phyloP scores from a whole-genome alignment of 2,329 filamentous ascomycete genomes.

The Remersonia thermophila region DNA sequence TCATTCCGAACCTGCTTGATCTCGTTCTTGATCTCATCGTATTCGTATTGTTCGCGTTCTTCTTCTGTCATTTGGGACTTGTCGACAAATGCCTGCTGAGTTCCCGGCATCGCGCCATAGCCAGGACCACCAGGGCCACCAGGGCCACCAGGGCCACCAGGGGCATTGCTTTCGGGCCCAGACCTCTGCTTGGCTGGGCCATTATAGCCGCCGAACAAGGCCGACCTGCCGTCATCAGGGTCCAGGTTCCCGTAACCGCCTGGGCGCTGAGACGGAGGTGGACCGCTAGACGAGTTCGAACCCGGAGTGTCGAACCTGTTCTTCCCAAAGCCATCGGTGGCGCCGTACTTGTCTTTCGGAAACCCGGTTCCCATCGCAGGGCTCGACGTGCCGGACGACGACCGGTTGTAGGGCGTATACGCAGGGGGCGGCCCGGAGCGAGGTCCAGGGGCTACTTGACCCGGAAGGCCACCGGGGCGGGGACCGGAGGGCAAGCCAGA shows the following conservation, averaged over 20 bases:
- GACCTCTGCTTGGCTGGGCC: neutral
- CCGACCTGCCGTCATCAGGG: constrained; percentile 21
- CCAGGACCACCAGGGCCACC: neutral
- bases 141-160: neutral
- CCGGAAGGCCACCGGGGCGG: constrained; percentile 25
- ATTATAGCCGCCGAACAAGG: constrained; percentile 6
- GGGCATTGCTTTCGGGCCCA: neutral
- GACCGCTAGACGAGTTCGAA: constrained; percentile 20
- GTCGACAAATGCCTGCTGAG: constrained; percentile 1
- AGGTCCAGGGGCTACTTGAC: constrained; percentile 24
- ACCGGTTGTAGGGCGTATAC: constrained; percentile 1
- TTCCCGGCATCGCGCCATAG: too few species aligned
- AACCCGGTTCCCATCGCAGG: constrained; percentile 5
- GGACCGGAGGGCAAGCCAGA: constrained; percentile 16
- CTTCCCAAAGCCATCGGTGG: constrained; percentile 36
- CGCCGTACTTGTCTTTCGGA: constrained; percentile 14
- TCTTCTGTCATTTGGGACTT: constrained; percentile 39
- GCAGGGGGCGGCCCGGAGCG: neutral
- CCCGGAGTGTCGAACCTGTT: constrained; percentile 35
- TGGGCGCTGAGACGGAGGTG: constrained; percentile 25
- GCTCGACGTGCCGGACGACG: constrained; percentile 3
- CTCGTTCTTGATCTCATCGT: constrained; percentile 58
- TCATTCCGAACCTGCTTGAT: constrained; percentile 66
- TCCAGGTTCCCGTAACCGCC: constrained; percentile 51
- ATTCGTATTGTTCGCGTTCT: constrained; percentile 59